A percentile compares a stretch with the other conserved stretches of the same genome.
phyloP scores from a whole-genome alignment of 306 rosid genomes.

The Trifolium repens region DNA sequence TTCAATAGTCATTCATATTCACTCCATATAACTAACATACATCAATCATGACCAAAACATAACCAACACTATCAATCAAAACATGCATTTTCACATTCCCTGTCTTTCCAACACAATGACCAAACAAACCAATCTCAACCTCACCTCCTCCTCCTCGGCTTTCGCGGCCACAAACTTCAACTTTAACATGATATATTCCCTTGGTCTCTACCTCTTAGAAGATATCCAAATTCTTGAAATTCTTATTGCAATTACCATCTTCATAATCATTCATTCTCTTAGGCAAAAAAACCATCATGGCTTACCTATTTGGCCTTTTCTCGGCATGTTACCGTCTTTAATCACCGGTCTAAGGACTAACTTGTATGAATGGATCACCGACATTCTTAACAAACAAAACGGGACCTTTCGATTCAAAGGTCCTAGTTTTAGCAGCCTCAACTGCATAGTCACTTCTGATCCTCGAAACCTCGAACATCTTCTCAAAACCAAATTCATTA shows the following conservation, averaged over 20 bases:
- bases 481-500: conserved; percentile 74
- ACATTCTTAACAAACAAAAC: conserved; percentile 51
- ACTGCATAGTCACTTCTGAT: conserved; percentile 73
- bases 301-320: conserved; percentile 71
- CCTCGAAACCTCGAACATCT: conserved; percentile 86
- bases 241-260: conserved; percentile 57
- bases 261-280: conserved; percentile 64
- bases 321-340: conserved; percentile 89
- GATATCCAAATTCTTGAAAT: conserved; percentile 67
- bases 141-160: conserved; percentile 10
- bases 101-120: conserved; percentile 52
- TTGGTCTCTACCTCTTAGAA: conserved; percentile 37
- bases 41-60: conserved; percentile 50
- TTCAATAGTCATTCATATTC: background rate
- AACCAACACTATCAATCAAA: background rate
- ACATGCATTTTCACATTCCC: conserved; percentile 45
- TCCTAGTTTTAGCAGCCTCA: conserved; percentile 70
- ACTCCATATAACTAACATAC: conserved; percentile 43
- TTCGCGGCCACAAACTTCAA: background rate
- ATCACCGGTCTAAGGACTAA: conserved; percentile 47
- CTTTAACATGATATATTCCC: conserved; percentile 1
- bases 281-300: conserved; percentile 67
- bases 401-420: conserved; percentile 76
- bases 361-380: conserved; percentile 73
- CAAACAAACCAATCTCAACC: conserved; percentile 40